Conservation (phyloP, 768 basidiomycete genomes). For the Cyclocybe aegerita region DNA sequence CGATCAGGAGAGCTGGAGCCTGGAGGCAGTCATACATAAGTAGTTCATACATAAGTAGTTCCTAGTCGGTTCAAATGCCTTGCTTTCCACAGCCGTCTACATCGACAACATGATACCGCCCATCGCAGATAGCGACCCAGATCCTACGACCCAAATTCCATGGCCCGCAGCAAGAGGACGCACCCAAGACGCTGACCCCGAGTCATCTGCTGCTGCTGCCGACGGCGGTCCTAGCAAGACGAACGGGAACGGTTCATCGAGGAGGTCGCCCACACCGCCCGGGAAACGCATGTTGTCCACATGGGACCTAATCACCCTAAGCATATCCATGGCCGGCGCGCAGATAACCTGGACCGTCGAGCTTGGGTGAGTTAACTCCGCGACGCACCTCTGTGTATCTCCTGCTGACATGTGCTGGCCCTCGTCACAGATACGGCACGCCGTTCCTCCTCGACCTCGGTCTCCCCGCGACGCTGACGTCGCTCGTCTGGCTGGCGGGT, state of each 20-base stretch:
- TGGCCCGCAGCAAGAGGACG: constrained; percentile 58
- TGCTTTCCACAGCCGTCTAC: constrained; percentile 11
- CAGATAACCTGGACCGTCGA: constrained; percentile 97
- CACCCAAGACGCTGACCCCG: constrained; percentile 23
- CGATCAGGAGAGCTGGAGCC: constrained; percentile 13
- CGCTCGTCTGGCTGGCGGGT: constrained; percentile 93
- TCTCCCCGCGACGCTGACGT: constrained; percentile 86
- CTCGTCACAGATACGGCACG: constrained; percentile 80
- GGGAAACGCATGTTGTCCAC: constrained; percentile 44
- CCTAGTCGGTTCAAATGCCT: constrained; percentile 15
- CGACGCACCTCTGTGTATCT: background rate
- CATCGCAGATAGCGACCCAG: constrained; percentile 58
- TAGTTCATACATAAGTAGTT: constrained; percentile 18
- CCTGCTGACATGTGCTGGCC: constrained; percentile 12
- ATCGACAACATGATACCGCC: constrained; percentile 56
- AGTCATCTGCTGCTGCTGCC: constrained; percentile 19
- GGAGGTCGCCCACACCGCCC: constrained; percentile 20
- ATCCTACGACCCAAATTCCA: constrained; percentile 77
- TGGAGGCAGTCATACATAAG: constrained; percentile 5
- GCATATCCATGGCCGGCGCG: constrained; percentile 91
- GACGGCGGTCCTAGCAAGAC: constrained; percentile 14
- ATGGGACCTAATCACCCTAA: constrained; percentile 80
- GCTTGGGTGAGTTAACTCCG: constrained; percentile 63
- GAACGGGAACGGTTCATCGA: background rate
- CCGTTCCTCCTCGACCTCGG: constrained; percentile 77